Conservation (phyloP, 1,139 yeast genomes). For the Sugiyamaella grinbergsii region DNA sequence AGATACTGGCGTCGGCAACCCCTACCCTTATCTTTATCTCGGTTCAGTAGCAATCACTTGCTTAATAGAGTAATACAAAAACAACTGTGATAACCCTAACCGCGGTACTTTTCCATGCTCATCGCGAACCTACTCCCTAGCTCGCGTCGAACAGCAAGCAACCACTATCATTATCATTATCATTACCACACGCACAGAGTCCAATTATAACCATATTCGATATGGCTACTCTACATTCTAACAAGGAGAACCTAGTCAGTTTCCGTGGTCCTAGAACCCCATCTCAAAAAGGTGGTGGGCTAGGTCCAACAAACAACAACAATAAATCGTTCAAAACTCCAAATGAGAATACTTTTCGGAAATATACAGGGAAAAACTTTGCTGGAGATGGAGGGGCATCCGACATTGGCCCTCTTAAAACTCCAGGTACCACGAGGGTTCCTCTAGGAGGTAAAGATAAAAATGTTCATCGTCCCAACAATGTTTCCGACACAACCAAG, state of each 20-base stretch:
- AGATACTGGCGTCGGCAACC: neutral
- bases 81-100: constrained; percentile 12
- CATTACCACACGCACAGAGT: no score
- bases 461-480: constrained; percentile 26
- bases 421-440: constrained; percentile 27
- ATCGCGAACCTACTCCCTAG: no score
- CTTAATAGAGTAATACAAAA: constrained; percentile 11
- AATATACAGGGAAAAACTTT: constrained; percentile 20
- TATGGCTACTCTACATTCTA: constrained; percentile 29
- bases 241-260: constrained; percentile 34
- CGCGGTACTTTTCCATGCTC: neutral
- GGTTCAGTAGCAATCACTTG: neutral
- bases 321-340: constrained; percentile 16
- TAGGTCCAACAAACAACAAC: constrained; percentile 10
- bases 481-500: constrained; percentile 17
- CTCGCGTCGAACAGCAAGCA: no score
- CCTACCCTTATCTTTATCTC: neutral
- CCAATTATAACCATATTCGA: neutral
- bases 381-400: constrained; percentile 7
- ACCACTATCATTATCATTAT: neutral
- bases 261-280: constrained; percentile 31
- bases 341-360: constrained; percentile 21
- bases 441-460: constrained; percentile 37
- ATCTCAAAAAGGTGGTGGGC: constrained; percentile 15
- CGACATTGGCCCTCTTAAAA: constrained; percentile 6